These are phyloP conservation scores for Byssochlamys sp. DNA, from an alignment of 2,329 filamentous ascomycete genomes.

Conservation along the genomic window DNA sequence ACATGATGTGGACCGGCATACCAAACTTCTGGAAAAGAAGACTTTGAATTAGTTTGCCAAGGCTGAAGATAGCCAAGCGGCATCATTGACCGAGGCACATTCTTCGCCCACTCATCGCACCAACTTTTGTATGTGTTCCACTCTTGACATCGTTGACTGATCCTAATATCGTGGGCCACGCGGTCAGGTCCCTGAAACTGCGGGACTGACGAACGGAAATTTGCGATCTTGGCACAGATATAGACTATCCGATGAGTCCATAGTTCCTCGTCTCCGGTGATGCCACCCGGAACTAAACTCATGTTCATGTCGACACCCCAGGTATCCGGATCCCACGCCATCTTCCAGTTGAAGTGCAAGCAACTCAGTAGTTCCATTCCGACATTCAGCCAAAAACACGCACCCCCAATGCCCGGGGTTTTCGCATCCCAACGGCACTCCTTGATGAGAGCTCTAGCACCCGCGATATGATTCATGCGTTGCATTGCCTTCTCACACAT, in stretches of 20 bases:
- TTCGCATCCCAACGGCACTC: constrained; percentile 82
- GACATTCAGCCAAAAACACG: constrained; percentile 91
- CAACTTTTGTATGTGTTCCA: constrained; percentile 73
- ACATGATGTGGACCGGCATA: constrained; percentile 31
- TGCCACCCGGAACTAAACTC: constrained; percentile 41
- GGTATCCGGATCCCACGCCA: constrained; percentile 79
- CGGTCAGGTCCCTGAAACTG: constrained; percentile 53
- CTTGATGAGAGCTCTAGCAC: constrained; percentile 73
- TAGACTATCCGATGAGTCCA: constrained; percentile 88
- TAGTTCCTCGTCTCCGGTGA: constrained; percentile 59
- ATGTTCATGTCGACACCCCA: constrained; percentile 82
- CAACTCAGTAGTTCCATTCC: constrained; percentile 84
- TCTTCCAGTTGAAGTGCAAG: constrained; percentile 74
- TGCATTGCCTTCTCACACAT: constrained; percentile 73
- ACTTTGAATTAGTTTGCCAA: constrained; percentile 57
- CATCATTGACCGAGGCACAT: constrained; percentile 75
- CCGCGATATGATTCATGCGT: constrained; percentile 81
- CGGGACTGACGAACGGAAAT: constrained; percentile 66
- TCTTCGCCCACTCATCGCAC: constrained; percentile 72
- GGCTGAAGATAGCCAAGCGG: constrained; percentile 69
- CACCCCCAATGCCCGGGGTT: constrained; percentile 67
- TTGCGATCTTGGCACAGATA: constrained; percentile 75
- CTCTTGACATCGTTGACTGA: constrained; percentile 58
- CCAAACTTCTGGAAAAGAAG: constrained; percentile 79
- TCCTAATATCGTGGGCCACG: constrained; percentile 47